These are phyloP conservation scores for Saussurea involucrata DNA, from an alignment of 129 eudicot genomes.

Conservation along the genomic window DNA sequence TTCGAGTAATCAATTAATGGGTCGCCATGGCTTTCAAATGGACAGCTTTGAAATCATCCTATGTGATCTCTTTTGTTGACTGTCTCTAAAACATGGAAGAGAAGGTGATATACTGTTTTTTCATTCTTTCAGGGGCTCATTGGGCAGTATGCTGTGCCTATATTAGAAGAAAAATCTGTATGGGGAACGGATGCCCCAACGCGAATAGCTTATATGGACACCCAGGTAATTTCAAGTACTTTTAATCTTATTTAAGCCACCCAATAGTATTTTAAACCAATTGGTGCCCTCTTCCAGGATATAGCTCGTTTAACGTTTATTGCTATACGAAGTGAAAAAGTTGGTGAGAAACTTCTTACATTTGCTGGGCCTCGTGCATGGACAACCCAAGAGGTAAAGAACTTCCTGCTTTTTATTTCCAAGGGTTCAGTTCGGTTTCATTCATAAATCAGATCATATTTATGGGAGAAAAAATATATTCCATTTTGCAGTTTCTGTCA, in stretches of 20 bases:
- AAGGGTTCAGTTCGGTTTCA: neutral
- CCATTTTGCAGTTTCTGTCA: neutral
- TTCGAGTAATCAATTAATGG: neutral
- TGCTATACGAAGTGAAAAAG: constrained; percentile 80
- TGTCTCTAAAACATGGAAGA: too few relatives aligned
- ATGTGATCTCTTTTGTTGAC: neutral
- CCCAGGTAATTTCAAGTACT: constrained; percentile 53
- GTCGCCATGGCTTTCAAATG: neutral
- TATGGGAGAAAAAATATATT: neutral
- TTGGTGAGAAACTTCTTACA: constrained; percentile 85
- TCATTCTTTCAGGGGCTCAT: constrained; percentile 64
- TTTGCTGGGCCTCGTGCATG: constrained; percentile 99
- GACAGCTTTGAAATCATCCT: neutral
- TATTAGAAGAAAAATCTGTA: constrained; percentile 94
- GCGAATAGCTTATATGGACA: constrained; percentile 95
- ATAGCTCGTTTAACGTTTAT: constrained; percentile 95
- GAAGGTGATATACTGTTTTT: neutral
- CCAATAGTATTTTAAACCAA: constrained; percentile 1
- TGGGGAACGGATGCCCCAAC: constrained; percentile 99
- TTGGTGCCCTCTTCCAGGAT: constrained; percentile 51
- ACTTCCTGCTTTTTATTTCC: neutral
- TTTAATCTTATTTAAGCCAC: neutral
- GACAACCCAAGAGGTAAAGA: constrained; percentile 94
- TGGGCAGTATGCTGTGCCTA: constrained; percentile 98
- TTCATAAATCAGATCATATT: neutral